Evolutionary conservation across 2,329 filamentous ascomycete species (phyloP), one percentile per base, ranked within the genome.

Genomic region (Teratosphaeria viscida): DNA sequence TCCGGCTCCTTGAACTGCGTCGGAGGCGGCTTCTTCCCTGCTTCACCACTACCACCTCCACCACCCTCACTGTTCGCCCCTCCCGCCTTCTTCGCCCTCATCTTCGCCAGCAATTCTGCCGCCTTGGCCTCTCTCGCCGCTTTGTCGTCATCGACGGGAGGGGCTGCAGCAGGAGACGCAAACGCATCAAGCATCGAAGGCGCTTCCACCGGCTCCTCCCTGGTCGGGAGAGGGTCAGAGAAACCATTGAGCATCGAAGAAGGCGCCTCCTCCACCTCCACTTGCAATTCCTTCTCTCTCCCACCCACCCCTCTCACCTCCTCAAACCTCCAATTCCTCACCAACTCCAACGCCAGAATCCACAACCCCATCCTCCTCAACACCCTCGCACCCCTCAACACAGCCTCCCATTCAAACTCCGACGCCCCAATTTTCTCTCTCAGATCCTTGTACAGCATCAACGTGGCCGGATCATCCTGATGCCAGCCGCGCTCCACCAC

Each of bases 1-100:
- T 95, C 91, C n/a, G 94, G 94, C 74, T 99, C 94, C 67, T 95
- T 82, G 72, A 97, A 97, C 63, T 87, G 85, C 23, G 87, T 90
- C 1, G 90, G 85, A 16, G 86, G 81, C 14, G 82, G 80, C 67
- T 86, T 82, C 66, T 75, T 74, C 65, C n/a, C 14, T 47, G 23
- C 34, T 16, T 8, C 34, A 23, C 34, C 53, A 5, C 16, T 5
- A 16, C 19, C 19, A 19, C 19, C 34, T 26, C 16, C 43, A 19
- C 19, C 34, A 49, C 16, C 43, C 26, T 73, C 69, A 35, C 68
- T 61, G 32, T 68, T 64, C 57, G 43, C 61, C 23, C 23, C 23
- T 16, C 39, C 69, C 5, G 66, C 67, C 72, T 75, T 71, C 66
- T 73, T 66, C 59, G 70, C 74, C 69, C 79, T 64, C 70, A 77